These are phyloP conservation scores for Waltiozyma sp. DNA, from an alignment of 1,139 yeast genomes.

Conservation along the genomic window DNA sequence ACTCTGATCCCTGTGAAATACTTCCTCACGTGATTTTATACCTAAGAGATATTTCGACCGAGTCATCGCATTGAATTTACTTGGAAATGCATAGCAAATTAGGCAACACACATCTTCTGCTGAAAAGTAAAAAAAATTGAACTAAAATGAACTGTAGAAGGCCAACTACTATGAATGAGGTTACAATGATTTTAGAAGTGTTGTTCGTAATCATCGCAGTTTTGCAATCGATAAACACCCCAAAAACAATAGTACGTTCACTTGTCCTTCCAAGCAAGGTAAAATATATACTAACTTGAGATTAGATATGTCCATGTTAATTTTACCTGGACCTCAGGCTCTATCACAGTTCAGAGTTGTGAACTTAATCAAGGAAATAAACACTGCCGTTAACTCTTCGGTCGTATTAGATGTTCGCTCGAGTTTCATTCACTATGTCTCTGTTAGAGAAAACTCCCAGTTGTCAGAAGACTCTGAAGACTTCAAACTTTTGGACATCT, in stretches of 20 bases:
- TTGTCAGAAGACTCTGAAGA: conserved; percentile 26
- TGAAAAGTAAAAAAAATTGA: background rate
- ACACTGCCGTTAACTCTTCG: conserved; percentile 48
- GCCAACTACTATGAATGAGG: background rate
- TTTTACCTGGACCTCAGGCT: conserved; percentile 85
- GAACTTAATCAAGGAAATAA: conserved; percentile 61
- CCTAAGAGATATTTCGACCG: background rate
- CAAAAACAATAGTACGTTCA: no score
- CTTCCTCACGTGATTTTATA: background rate
- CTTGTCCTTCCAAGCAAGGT: background rate
- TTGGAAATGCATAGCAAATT: background rate
- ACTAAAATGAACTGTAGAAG: background rate
- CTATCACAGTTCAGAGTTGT: conserved; percentile 78
- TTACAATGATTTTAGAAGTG: background rate
- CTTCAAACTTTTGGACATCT: conserved; percentile 40
- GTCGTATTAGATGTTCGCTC: conserved; percentile 64
- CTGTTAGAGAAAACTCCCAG: conserved; percentile 32
- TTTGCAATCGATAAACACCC: background rate
- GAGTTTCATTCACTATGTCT: conserved; percentile 73
- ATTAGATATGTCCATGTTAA: conserved; percentile 33
- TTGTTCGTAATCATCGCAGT: background rate
- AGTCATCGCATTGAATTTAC: background rate
- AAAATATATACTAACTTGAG: background rate
- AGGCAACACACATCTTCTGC: background rate
- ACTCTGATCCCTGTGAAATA: background rate